Percentiles rank a stretch among this genome's conserved stretches.
Conservation (phyloP, 495 filamentous ascomycete genomes). For the Podospora bellae-mahoneyi region DNA sequence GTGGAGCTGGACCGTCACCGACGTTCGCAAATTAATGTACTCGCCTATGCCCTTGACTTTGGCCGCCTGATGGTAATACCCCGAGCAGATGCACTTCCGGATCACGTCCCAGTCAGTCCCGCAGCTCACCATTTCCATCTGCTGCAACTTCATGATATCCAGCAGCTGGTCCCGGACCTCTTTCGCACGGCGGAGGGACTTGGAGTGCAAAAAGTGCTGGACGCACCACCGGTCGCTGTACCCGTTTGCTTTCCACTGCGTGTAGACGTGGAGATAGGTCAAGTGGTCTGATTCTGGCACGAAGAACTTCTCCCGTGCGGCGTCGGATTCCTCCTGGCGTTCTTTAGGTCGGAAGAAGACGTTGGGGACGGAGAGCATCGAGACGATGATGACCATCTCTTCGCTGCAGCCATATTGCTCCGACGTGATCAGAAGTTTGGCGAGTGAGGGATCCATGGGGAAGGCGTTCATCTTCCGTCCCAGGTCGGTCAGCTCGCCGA, state of each 20-base stretch:
- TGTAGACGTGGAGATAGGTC: slow-evolving; percentile 92
- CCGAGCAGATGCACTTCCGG: slow-evolving; percentile 93
- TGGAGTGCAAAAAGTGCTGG: slow-evolving; percentile 88
- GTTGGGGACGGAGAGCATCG: slow-evolving; percentile 93
- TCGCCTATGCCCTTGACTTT: slow-evolving; percentile 95
- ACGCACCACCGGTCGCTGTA: slow-evolving; percentile 88
- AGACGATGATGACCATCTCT: slow-evolving; percentile 97
- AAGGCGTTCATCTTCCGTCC: slow-evolving; percentile 95
- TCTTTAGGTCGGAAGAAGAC: slow-evolving; percentile 98
- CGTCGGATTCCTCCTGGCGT: slow-evolving; percentile 92
- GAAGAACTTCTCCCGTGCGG: slow-evolving; percentile 97
- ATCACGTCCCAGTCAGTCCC: slow-evolving; percentile 97
- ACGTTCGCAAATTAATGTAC: slow-evolving; percentile 93
- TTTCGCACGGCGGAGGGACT: slow-evolving; percentile 82
- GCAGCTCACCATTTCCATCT: slow-evolving; percentile 82
- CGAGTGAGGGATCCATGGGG: slow-evolving; percentile 92
- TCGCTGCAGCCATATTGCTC: slow-evolving; percentile 88
- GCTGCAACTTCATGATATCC: slow-evolving; percentile 93
- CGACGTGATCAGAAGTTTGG: slow-evolving; percentile 88
- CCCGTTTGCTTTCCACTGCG: slow-evolving; percentile 90
- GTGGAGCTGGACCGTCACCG: slow-evolving; percentile 88
- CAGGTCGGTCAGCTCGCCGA: slow-evolving; percentile 84
- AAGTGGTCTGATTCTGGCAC: slow-evolving; percentile 96
- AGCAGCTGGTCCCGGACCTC: slow-evolving; percentile 90
- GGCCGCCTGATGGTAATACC: slow-evolving; percentile 98